These are phyloP conservation scores for Excoecaria cochinchinensis DNA, from an alignment of 345 rosid genomes.

Conservation along the genomic window DNA sequence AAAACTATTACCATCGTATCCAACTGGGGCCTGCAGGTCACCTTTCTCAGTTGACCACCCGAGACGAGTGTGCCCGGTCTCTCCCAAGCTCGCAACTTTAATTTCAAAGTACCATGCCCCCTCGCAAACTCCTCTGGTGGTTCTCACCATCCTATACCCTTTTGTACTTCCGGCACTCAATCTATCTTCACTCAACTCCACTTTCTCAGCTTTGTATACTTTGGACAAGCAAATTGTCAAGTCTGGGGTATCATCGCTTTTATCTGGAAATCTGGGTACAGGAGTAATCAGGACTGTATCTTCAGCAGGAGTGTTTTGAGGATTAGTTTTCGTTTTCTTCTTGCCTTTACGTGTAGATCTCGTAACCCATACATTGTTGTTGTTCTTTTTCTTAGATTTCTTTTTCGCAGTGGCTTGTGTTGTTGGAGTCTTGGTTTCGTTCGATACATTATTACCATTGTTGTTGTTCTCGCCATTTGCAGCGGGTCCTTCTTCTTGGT, in stretches of 20 bases:
- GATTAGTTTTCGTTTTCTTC: conserved; percentile 73
- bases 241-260: conserved; percentile 69
- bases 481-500: conserved; percentile 5
- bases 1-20: conserved; percentile 85
- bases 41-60: conserved; percentile 98
- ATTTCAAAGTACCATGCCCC: conserved; percentile 99
- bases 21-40: conserved; percentile 96
- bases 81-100: conserved; percentile 71
- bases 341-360: conserved; percentile 88
- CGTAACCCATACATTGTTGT: conserved; percentile 78
- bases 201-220: conserved; percentile 95
- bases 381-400: conserved; percentile 83
- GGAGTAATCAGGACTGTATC: conserved; percentile 77
- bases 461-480: conserved; percentile 13
- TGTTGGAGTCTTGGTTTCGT: conserved; percentile 9
- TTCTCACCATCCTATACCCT: conserved; percentile 96
- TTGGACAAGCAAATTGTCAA: conserved; percentile 72
- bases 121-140: conserved; percentile 87
- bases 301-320: conserved; percentile 53
- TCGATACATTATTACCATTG: conserved; percentile 6
- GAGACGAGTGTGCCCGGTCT: conserved; percentile 86
- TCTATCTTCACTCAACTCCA: conserved; percentile 81
- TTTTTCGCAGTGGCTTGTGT: conserved; percentile 30
- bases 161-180: conserved; percentile 82
- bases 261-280: conserved; percentile 73